phyloP scores from a whole-genome alignment of 164 flowering plant genomes.

The Euptelea pleiosperma region DNA sequence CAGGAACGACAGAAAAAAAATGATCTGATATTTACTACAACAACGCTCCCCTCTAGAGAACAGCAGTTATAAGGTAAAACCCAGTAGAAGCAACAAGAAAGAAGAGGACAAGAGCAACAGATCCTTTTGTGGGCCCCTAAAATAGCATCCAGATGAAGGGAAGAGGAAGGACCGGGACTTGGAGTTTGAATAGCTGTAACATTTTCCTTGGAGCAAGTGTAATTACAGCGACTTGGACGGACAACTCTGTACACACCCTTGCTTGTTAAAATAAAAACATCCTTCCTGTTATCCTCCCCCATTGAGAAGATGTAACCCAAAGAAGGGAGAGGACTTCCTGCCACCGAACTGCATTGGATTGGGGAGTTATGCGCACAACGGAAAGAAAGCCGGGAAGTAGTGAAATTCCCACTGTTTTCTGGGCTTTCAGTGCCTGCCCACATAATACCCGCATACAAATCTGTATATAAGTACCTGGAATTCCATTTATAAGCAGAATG shows the following conservation, averaged over 20 bases:
- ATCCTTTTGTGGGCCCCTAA: not conserved
- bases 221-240: constrained; percentile 77
- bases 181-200: constrained; percentile 26
- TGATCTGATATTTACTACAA: too few species aligned
- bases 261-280: constrained; percentile 54
- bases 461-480: constrained; percentile 79
- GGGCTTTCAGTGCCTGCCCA: constrained; percentile 84
- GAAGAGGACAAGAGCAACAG: constrained; percentile 26
- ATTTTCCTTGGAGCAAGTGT: constrained; percentile 71
- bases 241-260: constrained; percentile 81
- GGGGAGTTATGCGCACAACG: constrained; percentile 72
- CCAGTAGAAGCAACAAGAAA: constrained; percentile 24
- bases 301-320: constrained; percentile 76
- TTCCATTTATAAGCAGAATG: constrained; percentile 1
- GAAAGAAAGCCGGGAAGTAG: constrained; percentile 39
- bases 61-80: constrained; percentile 11
- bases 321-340: constrained; percentile 48
- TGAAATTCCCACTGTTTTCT: constrained; percentile 70
- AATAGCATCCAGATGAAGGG: constrained; percentile 26
- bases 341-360: constrained; percentile 39
- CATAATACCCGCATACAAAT: constrained; percentile 54
- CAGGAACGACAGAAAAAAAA: too few species aligned
- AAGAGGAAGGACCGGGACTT: constrained; percentile 24
- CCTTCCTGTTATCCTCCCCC: constrained; percentile 80
- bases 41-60: too few species aligned